Percentiles rank a stretch among this genome's conserved stretches.
These are phyloP conservation scores for Capsella rubella DNA, from an alignment of 441 rosid species.

Conservation along the genomic window DNA sequence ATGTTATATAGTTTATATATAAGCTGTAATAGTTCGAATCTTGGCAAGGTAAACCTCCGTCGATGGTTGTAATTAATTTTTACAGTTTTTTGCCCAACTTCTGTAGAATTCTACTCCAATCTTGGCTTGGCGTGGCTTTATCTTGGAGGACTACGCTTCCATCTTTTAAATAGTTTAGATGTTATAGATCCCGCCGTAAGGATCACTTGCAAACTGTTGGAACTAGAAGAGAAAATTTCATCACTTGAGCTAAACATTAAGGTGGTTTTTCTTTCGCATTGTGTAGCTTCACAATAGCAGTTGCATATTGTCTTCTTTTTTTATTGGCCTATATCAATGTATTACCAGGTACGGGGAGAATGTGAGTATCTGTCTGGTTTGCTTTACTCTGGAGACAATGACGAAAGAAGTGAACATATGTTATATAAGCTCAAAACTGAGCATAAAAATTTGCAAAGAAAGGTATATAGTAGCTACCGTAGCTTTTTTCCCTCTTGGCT, in stretches of 20 bases:
- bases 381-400: constrained; percentile 54
- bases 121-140: constrained; percentile 79
- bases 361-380: constrained; percentile 80
- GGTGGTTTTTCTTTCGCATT: constrained; percentile 55
- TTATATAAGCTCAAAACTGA: constrained; percentile 63
- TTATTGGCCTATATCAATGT: constrained; percentile 24
- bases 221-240: constrained; percentile 63
- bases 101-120: constrained; percentile 57
- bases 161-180: constrained; percentile 70
- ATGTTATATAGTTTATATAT: constrained; percentile 23
- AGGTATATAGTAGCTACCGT: constrained; percentile 56
- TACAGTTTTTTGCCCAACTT: constrained; percentile 30
- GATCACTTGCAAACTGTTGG: constrained; percentile 68
- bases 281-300: constrained; percentile 18
- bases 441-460: constrained; percentile 58
- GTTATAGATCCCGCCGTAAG: constrained; percentile 86
- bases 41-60: constrained; percentile 8
- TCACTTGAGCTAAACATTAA: constrained; percentile 76
- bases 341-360: constrained; percentile 77
- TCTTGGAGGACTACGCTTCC: constrained; percentile 80
- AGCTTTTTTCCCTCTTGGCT: not conserved
- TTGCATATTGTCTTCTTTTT: constrained; percentile 6
- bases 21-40: constrained; percentile 16
- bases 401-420: constrained; percentile 51
- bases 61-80: not conserved